Base-by-base conservation (phyloP, 805 yeast genomes). In the Saccharomycopsis malanga region DNA sequence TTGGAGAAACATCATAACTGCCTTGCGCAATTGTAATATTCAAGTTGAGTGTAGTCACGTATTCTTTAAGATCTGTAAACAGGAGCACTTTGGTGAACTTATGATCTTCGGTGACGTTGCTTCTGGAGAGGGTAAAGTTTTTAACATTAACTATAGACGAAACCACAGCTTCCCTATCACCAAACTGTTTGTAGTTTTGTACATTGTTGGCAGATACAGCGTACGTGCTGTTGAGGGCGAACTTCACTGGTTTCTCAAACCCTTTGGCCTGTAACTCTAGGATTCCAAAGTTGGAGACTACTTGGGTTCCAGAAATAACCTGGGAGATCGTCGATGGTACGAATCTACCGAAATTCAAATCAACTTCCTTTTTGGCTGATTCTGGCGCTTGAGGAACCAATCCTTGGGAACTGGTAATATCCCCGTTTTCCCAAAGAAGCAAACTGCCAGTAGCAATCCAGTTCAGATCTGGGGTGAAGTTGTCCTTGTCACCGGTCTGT, bases 401-500 rank as follows among this genome's bases (percentile, higher is more conserved):
- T 2, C 51, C 54, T 4, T 32, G 21, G 15, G 42, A 22, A 15
- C 14, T 25, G 12, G 47, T 40, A 18, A 48, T 39, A 23, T 48
- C 35, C n/a, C 32, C 44, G 29, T 51, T 47, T 24, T 46, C 44
- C 53, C 53, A 52, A 18, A 35, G 18, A 22, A 52, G 37, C 38
- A 52, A 40, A 35, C 39, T 44, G 3, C 47, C 55, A 20, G 45
- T 38, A 18, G 45, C 34, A 12, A 25, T 58, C 74, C 57, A 61
- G 64, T 22, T 58, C 45, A 29, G 52, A 39, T 21, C 47, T 18
- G 44, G 44, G 29, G 21, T 27, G 17, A 29, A 29, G 27, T 20
- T 15, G 18, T 44, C 25, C 10, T 67, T 72, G 7, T 72, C 46
- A 42, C 82, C 79, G 57, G 79, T 18, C 9, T 9, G 18, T 10